phyloP scores from a whole-genome alignment of 345 rosid species.

The Linum usitatissimum region DNA sequence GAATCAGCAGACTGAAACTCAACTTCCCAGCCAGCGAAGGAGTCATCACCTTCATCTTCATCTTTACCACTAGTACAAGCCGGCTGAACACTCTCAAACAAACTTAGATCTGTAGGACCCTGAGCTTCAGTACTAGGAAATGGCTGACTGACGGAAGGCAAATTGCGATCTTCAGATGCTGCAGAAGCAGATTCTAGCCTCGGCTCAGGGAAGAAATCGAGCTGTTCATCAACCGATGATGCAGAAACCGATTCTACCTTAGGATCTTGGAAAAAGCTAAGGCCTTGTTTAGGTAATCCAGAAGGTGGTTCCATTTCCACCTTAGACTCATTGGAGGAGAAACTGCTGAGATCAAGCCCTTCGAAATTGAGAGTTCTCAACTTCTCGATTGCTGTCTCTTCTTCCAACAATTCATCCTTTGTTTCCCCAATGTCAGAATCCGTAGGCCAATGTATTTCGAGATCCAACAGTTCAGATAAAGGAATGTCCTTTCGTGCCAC shows the following conservation, averaged over 20 bases:
- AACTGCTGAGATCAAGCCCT: conserved; percentile 43
- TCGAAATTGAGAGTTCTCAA: conserved; percentile 30
- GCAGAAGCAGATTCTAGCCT: conserved; percentile 18
- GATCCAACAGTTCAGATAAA: conserved; percentile 53
- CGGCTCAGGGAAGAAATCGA: conserved; percentile 28
- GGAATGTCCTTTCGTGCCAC: conserved; percentile 24
- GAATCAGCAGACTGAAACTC: conserved; percentile 36
- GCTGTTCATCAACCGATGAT: background rate
- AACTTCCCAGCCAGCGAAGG: conserved; percentile 17
- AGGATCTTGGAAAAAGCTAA: background rate
- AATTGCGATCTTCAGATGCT: conserved; percentile 19
- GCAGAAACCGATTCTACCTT: background rate
- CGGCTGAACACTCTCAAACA: conserved; percentile 35
- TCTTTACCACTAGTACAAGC: conserved; percentile 23
- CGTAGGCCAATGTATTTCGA: conserved; percentile 53
- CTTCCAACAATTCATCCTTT: conserved; percentile 13
- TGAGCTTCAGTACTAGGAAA: conserved; percentile 16
- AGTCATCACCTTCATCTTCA: conserved; percentile 12
- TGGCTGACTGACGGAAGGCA: conserved; percentile 3
- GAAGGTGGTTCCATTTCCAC: conserved; percentile 13
- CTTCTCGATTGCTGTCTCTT: conserved; percentile 13
- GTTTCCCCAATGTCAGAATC: conserved; percentile 25
- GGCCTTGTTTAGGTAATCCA: conserved; percentile 16
- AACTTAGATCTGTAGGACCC: conserved; percentile 19
- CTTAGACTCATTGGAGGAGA: conserved; percentile 32